Percentiles rank a stretch among this genome's conserved stretches.
phyloP scores from a whole-genome alignment of 176 grass and related monocot species.

The Eleusine indica region DNA sequence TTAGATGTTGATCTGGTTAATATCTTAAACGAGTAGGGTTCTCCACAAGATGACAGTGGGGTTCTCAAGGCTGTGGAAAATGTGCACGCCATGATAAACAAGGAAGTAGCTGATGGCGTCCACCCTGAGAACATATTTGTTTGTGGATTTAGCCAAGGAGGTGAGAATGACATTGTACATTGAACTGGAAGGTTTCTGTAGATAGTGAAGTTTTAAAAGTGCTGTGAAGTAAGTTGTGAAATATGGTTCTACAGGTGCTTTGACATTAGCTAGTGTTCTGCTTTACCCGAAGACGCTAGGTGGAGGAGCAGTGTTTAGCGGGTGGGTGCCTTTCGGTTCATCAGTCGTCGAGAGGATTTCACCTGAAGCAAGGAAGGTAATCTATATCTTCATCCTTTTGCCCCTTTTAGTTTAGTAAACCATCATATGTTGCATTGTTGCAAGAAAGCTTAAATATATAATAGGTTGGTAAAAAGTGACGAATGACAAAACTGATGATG shows the following conservation, averaged over 20 bases:
- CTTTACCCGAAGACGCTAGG: constrained; percentile 87
- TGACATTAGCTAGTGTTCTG: constrained; percentile 86
- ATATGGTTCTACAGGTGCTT: constrained; percentile 52
- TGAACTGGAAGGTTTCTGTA: background rate
- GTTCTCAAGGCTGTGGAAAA: constrained; percentile 83
- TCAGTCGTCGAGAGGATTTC: constrained; percentile 69
- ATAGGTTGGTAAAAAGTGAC: background rate
- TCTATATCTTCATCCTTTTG: background rate
- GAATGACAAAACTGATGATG: constrained; percentile 16
- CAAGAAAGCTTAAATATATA: background rate
- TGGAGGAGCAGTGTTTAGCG: constrained; percentile 80
- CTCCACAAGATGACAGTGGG: constrained; percentile 71
- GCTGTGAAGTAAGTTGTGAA: background rate
- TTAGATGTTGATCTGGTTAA: background rate
- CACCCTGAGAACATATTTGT: constrained; percentile 84
- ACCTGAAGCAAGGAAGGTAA: constrained; percentile 77
- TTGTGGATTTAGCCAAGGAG: constrained; percentile 91
- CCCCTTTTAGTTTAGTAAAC: background rate
- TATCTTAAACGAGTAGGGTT: constrained; percentile 53
- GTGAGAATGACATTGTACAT: constrained; percentile 14
- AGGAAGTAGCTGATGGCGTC: constrained; percentile 62
- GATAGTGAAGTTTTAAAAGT: background rate
- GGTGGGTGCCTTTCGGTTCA: constrained; percentile 87
- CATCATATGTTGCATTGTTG: background rate
- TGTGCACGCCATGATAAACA: constrained; percentile 91